Percentiles rank a stretch among this genome's conserved stretches.
Conservation (phyloP, 2,329 filamentous ascomycete species). For the Bisporella sp. region DNA sequence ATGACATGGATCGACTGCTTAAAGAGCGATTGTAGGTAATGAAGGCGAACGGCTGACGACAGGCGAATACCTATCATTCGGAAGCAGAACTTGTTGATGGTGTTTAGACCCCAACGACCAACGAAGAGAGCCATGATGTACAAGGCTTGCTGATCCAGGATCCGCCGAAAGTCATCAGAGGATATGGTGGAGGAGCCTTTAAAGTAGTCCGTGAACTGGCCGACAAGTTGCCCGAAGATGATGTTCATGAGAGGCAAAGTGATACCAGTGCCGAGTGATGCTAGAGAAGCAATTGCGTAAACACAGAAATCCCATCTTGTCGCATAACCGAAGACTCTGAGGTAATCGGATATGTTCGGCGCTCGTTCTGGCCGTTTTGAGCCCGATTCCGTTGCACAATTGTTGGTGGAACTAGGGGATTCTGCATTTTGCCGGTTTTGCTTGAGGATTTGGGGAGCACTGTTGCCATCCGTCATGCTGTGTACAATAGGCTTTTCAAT, state of each 20-base stretch:
- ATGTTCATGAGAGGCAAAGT: constrained; percentile 50
- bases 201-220: constrained; percentile 34
- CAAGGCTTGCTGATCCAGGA: constrained; percentile 27
- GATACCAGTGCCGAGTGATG: too few species aligned
- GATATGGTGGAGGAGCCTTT: constrained; percentile 30
- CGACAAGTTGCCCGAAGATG: constrained; percentile 38
- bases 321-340: too few species aligned
- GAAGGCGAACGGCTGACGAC: constrained; percentile 53
- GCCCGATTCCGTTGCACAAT: too few species aligned
- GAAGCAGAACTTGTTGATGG: constrained; percentile 53
- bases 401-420: too few species aligned
- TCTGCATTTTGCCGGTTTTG: too few species aligned
- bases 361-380: too few species aligned
- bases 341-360: too few species aligned
- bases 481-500: too few species aligned
- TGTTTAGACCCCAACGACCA: constrained; percentile 55
- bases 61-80: constrained; percentile 56
- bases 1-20: constrained; percentile 60
- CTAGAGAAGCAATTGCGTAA: too few species aligned
- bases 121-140: constrained; percentile 68
- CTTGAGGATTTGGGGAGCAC: too few species aligned
- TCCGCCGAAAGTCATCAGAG: constrained; percentile 28
- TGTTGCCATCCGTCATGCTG: too few species aligned
- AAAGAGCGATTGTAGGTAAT: constrained; percentile 59
- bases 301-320: too few species aligned